Evolutionary conservation across 202 grass and related monocot genomes (phyloP), one percentile per base, ranked within the genome.

Genomic region (Zizania palustris): DNA sequence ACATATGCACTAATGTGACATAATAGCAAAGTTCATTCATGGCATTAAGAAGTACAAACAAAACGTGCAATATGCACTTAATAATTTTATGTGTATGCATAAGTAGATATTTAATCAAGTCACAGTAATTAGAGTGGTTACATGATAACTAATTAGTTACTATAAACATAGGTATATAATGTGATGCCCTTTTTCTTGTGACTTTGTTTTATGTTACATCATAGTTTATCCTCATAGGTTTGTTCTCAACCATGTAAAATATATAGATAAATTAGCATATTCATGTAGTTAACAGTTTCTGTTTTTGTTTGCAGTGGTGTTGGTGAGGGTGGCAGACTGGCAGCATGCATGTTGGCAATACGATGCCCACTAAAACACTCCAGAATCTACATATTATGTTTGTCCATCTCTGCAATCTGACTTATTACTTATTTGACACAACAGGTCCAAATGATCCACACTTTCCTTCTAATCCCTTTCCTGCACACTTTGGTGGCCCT

Each of bases 261-360:
- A 28, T 28, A 28, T 71, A 0, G n/a, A 67, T 0, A n/a, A 37
- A 42, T 28, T 28, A 28, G 58, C 46, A 46, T 35, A 18, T 53
- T 66, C 54, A 65, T n/a, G 37, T 73, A 54, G 49, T 67, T 67
- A 63, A 80, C 56, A 51, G 39, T 79, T 3, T 74, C 9, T 68
- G 3, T 77, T 68, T 7, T 28, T 84, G 12, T 77, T 64, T 84
- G n/a, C 89, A 94, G 94, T 77, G 91, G 87, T 40, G 51, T 56
- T 54, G 85, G 88, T 12, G 49, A 37, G 3, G 87, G 85, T 80
- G 94, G 91, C 70, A 37, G 3, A 85, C 84, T 80, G 94, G 91
- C 70, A 68, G 76, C 84, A 92, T 97, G 94, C 91, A 83, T 15
- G 76, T 94, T 77, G 95, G 95, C 94, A 92, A 81, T 84, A 77